Evolutionary conservation across 2,329 filamentous ascomycete genomes (phyloP), one percentile per base, ranked within the genome.

Genomic region (Arthrinium phaeospermum): DNA sequence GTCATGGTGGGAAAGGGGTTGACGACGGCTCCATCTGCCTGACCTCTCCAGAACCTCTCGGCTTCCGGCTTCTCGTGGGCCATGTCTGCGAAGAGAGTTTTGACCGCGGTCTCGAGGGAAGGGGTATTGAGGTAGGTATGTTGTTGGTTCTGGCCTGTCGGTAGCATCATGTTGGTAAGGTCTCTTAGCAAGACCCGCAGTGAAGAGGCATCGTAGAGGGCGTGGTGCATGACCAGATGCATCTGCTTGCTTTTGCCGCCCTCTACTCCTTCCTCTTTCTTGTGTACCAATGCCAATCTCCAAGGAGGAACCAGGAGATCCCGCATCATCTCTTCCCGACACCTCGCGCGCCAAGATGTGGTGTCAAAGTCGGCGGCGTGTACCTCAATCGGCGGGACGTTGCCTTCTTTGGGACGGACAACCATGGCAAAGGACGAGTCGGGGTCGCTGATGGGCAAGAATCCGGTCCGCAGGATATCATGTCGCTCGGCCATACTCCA

Each of bases 141-240:
- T 14, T 7, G 16, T n/a, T 27, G 68, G 49, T 41, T 45, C 46
- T 46, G 13, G n/a, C 30, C 30, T 45, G 1, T 37, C 6, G 30
- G 7, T 14, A 22, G 14, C 24, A 68, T 47, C 12, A 22, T 44
- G 13, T 24, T n/a, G 34, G 27, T 75, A 16, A 97, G 84, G 75
- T 92, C 89, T 0, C 84, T 78, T 1, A 98, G 81, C 0, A 98
- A 86, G 0, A 85, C 78, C 4, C 89, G 85, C 14, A 98, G 83
- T 12, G 94, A 95, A 53, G 90, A 86, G 0, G 94, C 95, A 83
- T 98, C 95, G 75, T 97, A 98, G 0, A 98, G 84, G 0, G 93
- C 93, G 82, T 98, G 95, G 74, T 97, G 92, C 3, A 94, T 86
- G 1, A 84, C 79, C 4, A 91, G 74, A 67, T 87, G 83, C 81